phyloP scores from a whole-genome alignment of 257 asterid species.

The Fraxinus pennsylvanica region DNA sequence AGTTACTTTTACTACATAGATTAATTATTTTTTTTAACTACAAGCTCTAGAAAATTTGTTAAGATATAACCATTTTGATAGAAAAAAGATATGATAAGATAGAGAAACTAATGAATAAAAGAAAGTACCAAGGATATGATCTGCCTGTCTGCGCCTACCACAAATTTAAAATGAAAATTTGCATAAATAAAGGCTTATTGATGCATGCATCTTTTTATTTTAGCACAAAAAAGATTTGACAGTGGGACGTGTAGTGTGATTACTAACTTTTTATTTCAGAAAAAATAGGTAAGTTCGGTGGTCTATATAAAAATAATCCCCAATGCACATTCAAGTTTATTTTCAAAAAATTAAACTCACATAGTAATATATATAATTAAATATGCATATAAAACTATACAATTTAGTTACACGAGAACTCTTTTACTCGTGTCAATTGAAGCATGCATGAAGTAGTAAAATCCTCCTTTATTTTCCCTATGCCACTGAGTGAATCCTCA shows the following conservation, averaged over 20 bases:
- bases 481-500: no score
- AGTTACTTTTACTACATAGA: background rate
- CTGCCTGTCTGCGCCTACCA: background rate
- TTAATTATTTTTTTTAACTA: background rate
- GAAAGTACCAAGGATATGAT: slow-evolving; percentile 4
- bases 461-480: no score
- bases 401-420: no score
- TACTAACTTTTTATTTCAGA: background rate
- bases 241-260: background rate
- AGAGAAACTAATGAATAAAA: slow-evolving; percentile 1
- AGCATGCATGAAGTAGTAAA: no score
- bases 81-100: background rate
- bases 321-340: no score
- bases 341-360: no score
- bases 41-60: background rate
- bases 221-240: background rate
- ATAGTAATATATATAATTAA: no score
- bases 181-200: background rate
- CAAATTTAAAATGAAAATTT: no score
- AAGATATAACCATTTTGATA: background rate
- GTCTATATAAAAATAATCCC: no score
- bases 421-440: no score
- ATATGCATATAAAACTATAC: no score
- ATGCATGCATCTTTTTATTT: background rate
- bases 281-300: no score